A percentile compares a stretch with the other conserved stretches of the same genome.
phyloP scores from a whole-genome alignment of 305 asterid species.

The Solanum hybrid region DNA sequence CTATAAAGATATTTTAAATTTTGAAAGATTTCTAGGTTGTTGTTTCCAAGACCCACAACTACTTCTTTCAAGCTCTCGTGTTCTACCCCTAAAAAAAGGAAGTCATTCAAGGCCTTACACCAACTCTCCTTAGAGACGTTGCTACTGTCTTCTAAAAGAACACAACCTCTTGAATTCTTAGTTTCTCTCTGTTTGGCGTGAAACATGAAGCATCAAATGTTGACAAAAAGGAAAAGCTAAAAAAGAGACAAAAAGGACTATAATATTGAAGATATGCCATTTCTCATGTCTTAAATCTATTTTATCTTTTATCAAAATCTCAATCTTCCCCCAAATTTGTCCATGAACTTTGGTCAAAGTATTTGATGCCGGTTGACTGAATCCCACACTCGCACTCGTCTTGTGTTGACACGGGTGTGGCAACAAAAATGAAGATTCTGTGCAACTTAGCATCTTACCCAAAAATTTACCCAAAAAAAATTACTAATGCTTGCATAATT shows the following conservation, averaged over 20 bases:
- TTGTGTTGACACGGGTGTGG: background rate
- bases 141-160: background rate
- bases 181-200: background rate
- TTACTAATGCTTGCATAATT: background rate
- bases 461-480: background rate
- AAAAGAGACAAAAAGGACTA: background rate
- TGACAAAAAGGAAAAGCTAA: background rate
- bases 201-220: background rate
- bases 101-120: background rate
- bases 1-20: background rate
- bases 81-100: background rate
- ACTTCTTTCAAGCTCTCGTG: background rate
- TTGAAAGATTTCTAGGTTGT: background rate
- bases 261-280: background rate
- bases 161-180: background rate
- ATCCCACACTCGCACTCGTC: background rate
- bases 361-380: background rate
- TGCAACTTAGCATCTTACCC: background rate
- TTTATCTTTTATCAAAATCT: background rate
- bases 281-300: background rate
- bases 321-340: background rate
- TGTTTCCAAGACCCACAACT: background rate
- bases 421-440: background rate
- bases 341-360: background rate
- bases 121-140: background rate